phyloP scores from a whole-genome alignment of 2,329 filamentous ascomycete species.

The Trichoderma koningii region DNA sequence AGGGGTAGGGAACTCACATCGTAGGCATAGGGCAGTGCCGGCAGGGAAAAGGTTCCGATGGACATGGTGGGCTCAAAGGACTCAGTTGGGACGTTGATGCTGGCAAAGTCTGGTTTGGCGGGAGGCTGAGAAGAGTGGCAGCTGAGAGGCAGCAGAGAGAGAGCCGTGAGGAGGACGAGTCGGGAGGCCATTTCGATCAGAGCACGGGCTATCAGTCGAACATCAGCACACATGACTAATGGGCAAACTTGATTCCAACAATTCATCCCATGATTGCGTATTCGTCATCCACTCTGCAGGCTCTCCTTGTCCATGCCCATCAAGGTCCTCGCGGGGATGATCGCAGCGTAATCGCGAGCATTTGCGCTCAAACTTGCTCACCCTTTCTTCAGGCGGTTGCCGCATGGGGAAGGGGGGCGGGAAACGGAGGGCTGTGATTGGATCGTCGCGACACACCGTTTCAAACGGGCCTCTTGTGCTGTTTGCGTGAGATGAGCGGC shows the following conservation, averaged over 20 bases:
- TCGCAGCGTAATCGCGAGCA: constrained; percentile 31
- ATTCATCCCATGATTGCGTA: neutral
- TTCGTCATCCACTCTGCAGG: neutral
- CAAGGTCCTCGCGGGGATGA: constrained; percentile 7
- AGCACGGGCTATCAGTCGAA: neutral
- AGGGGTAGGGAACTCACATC: constrained; percentile 54
- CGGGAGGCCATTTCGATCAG: constrained; percentile 12
- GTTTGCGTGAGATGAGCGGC: neutral
- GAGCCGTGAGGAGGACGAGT: constrained; percentile 9
- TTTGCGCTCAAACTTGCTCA: constrained; percentile 44
- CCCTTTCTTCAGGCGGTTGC: constrained; percentile 29
- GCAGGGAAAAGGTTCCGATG: constrained; percentile 58
- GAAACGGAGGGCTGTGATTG: constrained; percentile 37
- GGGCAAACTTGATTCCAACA: neutral
- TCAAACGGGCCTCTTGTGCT: neutral
- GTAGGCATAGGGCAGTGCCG: constrained; percentile 68
- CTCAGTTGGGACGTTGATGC: neutral
- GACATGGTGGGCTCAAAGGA: constrained; percentile 39
- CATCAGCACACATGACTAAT: neutral
- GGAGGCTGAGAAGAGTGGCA: constrained; percentile 16
- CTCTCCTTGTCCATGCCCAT: neutral
- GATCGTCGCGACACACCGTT: constrained; percentile 24
- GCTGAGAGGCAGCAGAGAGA: constrained; percentile 17
- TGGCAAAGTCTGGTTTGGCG: constrained; percentile 19
- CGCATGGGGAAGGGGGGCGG: constrained; percentile 33